Percentiles rank a stretch among this genome's conserved stretches.
phyloP scores from a whole-genome alignment of 2,329 filamentous ascomycete genomes.

The Myriosclerotinia duriaeana region DNA sequence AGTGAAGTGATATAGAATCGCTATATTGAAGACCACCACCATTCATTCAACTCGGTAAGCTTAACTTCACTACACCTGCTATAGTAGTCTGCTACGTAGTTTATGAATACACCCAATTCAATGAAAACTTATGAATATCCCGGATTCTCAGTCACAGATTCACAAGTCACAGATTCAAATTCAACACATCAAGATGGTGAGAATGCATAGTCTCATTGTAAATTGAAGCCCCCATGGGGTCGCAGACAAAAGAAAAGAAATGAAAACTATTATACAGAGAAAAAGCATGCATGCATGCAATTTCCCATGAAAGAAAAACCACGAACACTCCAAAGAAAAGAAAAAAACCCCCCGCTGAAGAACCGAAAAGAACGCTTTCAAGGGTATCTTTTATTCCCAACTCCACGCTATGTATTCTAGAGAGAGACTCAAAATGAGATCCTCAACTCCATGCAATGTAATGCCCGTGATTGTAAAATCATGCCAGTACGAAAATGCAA shows the following conservation, averaged over 20 bases:
- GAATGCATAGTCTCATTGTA: slow-evolving; percentile 1
- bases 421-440: no score
- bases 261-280: background rate
- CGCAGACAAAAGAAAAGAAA: background rate
- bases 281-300: background rate
- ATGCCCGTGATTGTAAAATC: background rate
- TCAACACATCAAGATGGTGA: background rate
- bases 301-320: background rate
- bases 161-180: background rate
- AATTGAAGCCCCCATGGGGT: background rate
- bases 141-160: background rate
- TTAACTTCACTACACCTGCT: background rate
- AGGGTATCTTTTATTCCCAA: slow-evolving; percentile 6
- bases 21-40: background rate
- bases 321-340: background rate
- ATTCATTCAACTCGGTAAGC: background rate
- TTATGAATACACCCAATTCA: background rate
- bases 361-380: slow-evolving; percentile 1
- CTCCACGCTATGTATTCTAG: slow-evolving; percentile 8
- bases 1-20: background rate
- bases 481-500: background rate
- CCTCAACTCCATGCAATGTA: background rate
- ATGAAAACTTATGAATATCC: background rate
- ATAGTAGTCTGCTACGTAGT: background rate
- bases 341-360: background rate